These are phyloP conservation scores for Candida vartiovaarae DNA, from an alignment of 805 yeast genomes.

Conservation along the genomic window DNA sequence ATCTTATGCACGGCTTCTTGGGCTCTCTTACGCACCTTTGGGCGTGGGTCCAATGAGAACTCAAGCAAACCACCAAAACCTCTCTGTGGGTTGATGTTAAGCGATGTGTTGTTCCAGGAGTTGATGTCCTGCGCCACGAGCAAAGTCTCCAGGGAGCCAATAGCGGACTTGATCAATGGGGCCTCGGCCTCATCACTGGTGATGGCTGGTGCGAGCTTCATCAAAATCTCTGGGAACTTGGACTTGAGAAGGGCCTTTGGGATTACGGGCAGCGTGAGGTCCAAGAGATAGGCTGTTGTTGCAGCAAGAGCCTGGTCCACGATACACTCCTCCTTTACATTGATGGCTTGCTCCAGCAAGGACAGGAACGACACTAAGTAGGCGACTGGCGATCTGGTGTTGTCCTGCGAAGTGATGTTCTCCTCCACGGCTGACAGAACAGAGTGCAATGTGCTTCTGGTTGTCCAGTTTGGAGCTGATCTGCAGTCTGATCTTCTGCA, in stretches of 20 bases:
- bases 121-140: constrained; percentile 72
- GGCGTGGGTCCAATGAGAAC: constrained; percentile 79
- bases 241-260: constrained; percentile 63
- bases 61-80: constrained; percentile 75
- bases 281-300: constrained; percentile 74
- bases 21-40: constrained; percentile 93
- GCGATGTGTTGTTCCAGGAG: constrained; percentile 60
- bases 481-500: constrained; percentile 66
- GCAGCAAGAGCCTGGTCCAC: constrained; percentile 60
- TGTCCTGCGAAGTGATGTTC: constrained; percentile 44
- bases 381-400: constrained; percentile 58
- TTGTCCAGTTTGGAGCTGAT: constrained; percentile 73
- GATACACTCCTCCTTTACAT: constrained; percentile 40
- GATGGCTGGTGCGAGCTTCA: constrained; percentile 75
- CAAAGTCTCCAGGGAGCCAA: constrained; percentile 78
- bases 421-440: constrained; percentile 88
- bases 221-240: constrained; percentile 70
- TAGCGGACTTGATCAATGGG: constrained; percentile 71
- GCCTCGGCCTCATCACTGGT: constrained; percentile 67
- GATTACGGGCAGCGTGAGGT: constrained; percentile 67
- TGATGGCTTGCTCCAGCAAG: constrained; percentile 65
- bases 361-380: constrained; percentile 82
- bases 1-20: constrained; percentile 75
- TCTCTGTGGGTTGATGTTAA: constrained; percentile 60
- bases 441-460: constrained; percentile 78